A percentile compares a stretch with the other conserved stretches of the same genome.
These are phyloP conservation scores for Avena insularis DNA, from an alignment of 176 grass and related monocot species.

Conservation along the genomic window DNA sequence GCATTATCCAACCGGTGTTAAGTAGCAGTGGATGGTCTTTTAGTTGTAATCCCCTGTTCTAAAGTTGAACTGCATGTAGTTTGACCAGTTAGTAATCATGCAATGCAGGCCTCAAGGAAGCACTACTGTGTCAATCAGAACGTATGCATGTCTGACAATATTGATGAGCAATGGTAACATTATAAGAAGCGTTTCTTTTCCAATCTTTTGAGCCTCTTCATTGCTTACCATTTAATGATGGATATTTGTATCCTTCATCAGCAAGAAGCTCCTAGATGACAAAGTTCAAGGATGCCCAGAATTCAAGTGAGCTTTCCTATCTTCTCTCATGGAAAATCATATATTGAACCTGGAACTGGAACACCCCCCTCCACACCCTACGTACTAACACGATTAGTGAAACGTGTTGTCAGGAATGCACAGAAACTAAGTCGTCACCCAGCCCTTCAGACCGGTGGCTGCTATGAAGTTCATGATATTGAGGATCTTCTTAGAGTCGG, in stretches of 20 bases:
- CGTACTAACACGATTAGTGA: slow-evolving; percentile 32
- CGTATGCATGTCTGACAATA: slow-evolving; percentile 60
- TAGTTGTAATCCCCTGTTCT: background rate
- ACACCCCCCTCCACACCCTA: background rate
- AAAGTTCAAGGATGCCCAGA: slow-evolving; percentile 74
- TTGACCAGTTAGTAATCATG: background rate
- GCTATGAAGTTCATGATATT: slow-evolving; percentile 95
- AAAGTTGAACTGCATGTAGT: background rate
- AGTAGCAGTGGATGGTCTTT: background rate
- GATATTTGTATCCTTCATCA: slow-evolving; percentile 37
- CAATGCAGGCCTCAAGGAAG: slow-evolving; percentile 84
- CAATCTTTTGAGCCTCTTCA: slow-evolving; percentile 29
- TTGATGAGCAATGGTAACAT: slow-evolving; percentile 86
- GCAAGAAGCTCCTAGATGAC: slow-evolving; percentile 76
- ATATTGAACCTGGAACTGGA: background rate
- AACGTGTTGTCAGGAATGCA: slow-evolving; percentile 72
- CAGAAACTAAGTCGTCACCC: slow-evolving; percentile 85
- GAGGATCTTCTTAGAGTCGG: slow-evolving; percentile 94
- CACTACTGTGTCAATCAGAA: slow-evolving; percentile 84
- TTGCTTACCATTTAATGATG: slow-evolving; percentile 23
- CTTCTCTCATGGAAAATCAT: slow-evolving; percentile 24
- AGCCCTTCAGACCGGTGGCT: slow-evolving; percentile 91
- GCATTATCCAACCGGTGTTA: background rate
- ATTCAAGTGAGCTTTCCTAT: slow-evolving; percentile 77
- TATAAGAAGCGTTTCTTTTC: background rate